Evolutionary conservation across 352 stramenopile genomes (phyloP).

Genomic region (Globisporangium spiculum): DNA sequence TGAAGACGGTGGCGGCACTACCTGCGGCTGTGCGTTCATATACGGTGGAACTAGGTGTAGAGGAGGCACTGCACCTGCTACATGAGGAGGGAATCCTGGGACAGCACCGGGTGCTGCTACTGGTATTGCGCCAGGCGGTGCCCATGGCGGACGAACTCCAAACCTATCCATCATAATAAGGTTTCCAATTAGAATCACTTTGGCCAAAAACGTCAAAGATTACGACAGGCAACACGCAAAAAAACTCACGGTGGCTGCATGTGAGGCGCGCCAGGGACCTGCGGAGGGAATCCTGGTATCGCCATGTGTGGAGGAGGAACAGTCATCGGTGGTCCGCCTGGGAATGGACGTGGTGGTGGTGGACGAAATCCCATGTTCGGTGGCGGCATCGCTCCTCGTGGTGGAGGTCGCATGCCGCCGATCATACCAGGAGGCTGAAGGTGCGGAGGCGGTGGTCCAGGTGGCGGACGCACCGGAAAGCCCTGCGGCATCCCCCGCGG

Average conservation of each 20-base stretch:
- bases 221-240: neutral
- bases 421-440: conserved; percentile 47
- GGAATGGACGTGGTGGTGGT: conserved; percentile 33
- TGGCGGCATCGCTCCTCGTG: conserved; percentile 15
- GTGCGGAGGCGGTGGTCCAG: conserved; percentile 37
- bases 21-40: conserved; percentile 23
- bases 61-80: conserved; percentile 7
- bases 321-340: conserved; percentile 32
- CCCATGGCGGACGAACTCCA: conserved; percentile 15
- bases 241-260: conserved; percentile 11
- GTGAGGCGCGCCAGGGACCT: conserved; percentile 6
- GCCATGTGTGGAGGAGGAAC: conserved; percentile 8
- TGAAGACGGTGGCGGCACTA: neutral
- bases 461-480: conserved; percentile 38
- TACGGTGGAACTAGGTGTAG: conserved; percentile 19
- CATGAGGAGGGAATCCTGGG: conserved; percentile 11
- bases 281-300: conserved; percentile 17
- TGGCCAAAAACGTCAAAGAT: neutral
- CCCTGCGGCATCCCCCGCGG: conserved; percentile 37
- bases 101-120: neutral
- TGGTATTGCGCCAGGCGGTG: conserved; percentile 13
- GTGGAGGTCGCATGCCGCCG: conserved; percentile 44
- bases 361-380: conserved; percentile 23
- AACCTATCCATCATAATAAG: conserved; percentile 4
- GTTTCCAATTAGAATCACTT: neutral